Base-by-base conservation (phyloP, 2,329 filamentous ascomycete genomes). In the Oidium heveae region DNA sequence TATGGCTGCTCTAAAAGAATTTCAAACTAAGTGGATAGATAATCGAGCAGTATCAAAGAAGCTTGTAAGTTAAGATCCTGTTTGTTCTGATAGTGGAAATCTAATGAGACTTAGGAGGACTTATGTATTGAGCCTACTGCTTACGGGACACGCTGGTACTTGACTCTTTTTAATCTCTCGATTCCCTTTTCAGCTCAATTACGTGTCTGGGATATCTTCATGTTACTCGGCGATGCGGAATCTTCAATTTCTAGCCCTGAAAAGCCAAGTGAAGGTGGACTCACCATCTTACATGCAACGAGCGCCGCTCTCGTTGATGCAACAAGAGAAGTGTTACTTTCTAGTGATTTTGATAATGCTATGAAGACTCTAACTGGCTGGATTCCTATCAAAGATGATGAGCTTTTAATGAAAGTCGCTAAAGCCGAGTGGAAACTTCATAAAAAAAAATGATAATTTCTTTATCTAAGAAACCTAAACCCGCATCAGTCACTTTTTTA, bases 341-440 rank as follows among this genome's bases (percentile, higher is more conserved):
- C 93, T 62, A 86, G 85, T 18, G 91, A 98, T 66, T 98, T 96
- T 67, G 91, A 98, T 66, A 94, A 93, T 63, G 84, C 84, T 50
- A 98, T 98, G 91, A 96, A 95, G 70, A 84, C 88, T 8, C 72
- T 98, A 58, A 96, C 91, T 33, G 87, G 84, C 55, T 94, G 86
- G 79, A 82, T 96, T 47, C 87, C 89, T 20, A 82, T 98, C 66
- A 86, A 86, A 68, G 89, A 98, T 63, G 86, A 94, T 64, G 87
- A 96, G 65, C 69, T 94, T 56, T 74, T 98, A 62, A 94, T 98
- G 86, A 82, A 81, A 62, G 86, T 95, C 56, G 80, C 86, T 28
- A 82, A 82, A 64, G 80, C 85, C 15, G 89, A 96, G 69, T 95
- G 84, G 77, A 94, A 84, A 70, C 67, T 71, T 52, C 74, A 76